A percentile compares a stretch with the other conserved stretches of the same genome.
Conservation (phyloP, 306 rosid genomes). For the Spatholobus suberectus region DNA sequence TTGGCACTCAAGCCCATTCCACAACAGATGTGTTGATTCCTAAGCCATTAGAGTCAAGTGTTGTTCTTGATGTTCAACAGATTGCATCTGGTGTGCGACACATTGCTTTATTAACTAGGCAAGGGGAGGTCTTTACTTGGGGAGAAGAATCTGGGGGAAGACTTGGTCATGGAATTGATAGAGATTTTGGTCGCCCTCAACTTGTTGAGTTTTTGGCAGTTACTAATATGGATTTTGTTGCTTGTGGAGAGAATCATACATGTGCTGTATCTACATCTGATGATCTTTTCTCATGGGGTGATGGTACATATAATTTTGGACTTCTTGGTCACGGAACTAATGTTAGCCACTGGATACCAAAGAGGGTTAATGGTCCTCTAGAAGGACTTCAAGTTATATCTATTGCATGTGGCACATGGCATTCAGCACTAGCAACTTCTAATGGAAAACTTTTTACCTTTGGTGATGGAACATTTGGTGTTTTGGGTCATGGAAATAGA, state of each 20-base stretch:
- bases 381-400: slow-evolving; percentile 95
- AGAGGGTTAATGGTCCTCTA: slow-evolving; percentile 74
- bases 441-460: slow-evolving; percentile 93
- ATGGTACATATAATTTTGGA: slow-evolving; percentile 81
- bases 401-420: slow-evolving; percentile 97
- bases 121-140: slow-evolving; percentile 99
- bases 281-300: slow-evolving; percentile 95
- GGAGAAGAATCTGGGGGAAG: slow-evolving; percentile 97
- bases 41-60: slow-evolving; percentile 79
- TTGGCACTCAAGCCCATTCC: slow-evolving; percentile 47
- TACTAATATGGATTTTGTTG: slow-evolving; percentile 71
- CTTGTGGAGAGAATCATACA: slow-evolving; percentile 94
- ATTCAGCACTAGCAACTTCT: slow-evolving; percentile 88
- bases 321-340: slow-evolving; percentile 94
- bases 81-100: slow-evolving; percentile 86
- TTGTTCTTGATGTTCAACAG: slow-evolving; percentile 96
- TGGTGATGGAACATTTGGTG: slow-evolving; percentile 97
- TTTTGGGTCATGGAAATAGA: slow-evolving; percentile 89
- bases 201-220: slow-evolving; percentile 82
- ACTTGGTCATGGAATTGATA: slow-evolving; percentile 90
- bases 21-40: slow-evolving; percentile 76
- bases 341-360: slow-evolving; percentile 93
- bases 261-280: slow-evolving; percentile 82
- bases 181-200: slow-evolving; percentile 68
- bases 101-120: slow-evolving; percentile 90